Evolutionary conservation across 148 eudicot species (phyloP).

Genomic region (Dianthus caryophyllus): DNA sequence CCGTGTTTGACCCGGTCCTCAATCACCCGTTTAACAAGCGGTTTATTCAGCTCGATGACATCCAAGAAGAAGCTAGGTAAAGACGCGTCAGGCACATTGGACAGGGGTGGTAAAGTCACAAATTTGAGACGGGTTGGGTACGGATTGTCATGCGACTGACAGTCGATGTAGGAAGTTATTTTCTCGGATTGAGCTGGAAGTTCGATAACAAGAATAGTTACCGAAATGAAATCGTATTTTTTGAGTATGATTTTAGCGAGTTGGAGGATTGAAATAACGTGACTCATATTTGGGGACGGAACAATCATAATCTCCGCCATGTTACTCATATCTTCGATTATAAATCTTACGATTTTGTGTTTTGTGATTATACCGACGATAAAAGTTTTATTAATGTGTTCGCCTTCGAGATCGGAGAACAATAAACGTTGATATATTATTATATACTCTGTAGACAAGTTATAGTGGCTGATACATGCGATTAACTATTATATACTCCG

Average conservation of each 20-base stretch:
- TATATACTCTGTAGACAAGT: too few species aligned
- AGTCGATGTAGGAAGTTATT: conserved; percentile 19
- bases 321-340: neutral
- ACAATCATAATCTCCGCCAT: conserved; percentile 2
- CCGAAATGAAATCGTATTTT: conserved; percentile 27
- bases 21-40: conserved; percentile 23
- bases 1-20: too few species aligned
- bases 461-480: too few species aligned
- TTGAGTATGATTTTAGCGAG: conserved; percentile 40
- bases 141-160: conserved; percentile 14
- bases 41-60: conserved; percentile 13
- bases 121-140: conserved; percentile 8
- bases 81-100: conserved; percentile 8
- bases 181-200: neutral
- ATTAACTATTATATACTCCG: too few species aligned
- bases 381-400: too few species aligned
- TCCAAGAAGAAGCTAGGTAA: neutral
- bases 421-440: too few species aligned
- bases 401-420: too few species aligned
- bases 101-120: conserved; percentile 20
- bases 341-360: neutral
- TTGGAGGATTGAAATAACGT: conserved; percentile 33
- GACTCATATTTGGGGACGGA: conserved; percentile 10
- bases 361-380: too few species aligned
- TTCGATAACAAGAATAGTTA: conserved; percentile 31